A percentile compares a stretch with the other conserved stretches of the same genome.
phyloP scores from a whole-genome alignment of 1,284 basidiomycete genomes.

The Puccinia triticina region DNA sequence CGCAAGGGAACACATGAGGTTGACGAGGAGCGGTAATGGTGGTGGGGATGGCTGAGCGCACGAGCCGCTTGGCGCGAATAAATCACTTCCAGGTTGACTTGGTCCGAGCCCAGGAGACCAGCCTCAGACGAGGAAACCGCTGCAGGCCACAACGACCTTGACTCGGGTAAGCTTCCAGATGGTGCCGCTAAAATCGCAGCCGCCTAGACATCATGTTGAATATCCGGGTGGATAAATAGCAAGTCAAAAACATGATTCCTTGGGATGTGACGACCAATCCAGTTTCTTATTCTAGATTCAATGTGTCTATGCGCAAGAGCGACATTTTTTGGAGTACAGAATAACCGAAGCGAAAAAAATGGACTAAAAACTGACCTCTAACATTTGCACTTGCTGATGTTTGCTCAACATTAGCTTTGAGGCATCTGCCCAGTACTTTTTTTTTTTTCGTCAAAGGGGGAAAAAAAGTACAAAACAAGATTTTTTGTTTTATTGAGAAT shows the following conservation, averaged over 20 bases:
- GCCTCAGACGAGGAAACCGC: conserved; percentile 64
- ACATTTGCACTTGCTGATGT: conserved; percentile 95
- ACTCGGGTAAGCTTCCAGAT: conserved; percentile 73
- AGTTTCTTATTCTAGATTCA: background rate
- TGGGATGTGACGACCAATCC: too few species aligned
- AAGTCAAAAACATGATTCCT: conserved; percentile 16
- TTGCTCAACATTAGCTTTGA: conserved; percentile 91
- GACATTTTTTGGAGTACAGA: background rate
- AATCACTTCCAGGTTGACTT: conserved; percentile 58
- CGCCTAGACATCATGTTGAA: conserved; percentile 62
- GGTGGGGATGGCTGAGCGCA: background rate
- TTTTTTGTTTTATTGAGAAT: conserved; percentile 12
- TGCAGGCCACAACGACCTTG: conserved; percentile 69
- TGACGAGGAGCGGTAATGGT: conserved; percentile 5
- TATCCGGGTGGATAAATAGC: background rate
- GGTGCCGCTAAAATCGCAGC: conserved; percentile 80
- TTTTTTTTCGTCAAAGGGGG: background rate
- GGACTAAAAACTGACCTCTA: conserved; percentile 66
- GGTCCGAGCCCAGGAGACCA: conserved; percentile 61
- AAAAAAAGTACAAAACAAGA: background rate
- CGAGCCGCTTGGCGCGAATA: conserved; percentile 22
- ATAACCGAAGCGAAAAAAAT: background rate
- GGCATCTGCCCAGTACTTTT: conserved; percentile 85
- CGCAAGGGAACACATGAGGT: background rate
- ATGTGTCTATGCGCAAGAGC: background rate